Evolutionary conservation across 2,329 filamentous ascomycete genomes (phyloP), one percentile per base, ranked within the genome.

Genomic region (Fusarium buxicola): DNA sequence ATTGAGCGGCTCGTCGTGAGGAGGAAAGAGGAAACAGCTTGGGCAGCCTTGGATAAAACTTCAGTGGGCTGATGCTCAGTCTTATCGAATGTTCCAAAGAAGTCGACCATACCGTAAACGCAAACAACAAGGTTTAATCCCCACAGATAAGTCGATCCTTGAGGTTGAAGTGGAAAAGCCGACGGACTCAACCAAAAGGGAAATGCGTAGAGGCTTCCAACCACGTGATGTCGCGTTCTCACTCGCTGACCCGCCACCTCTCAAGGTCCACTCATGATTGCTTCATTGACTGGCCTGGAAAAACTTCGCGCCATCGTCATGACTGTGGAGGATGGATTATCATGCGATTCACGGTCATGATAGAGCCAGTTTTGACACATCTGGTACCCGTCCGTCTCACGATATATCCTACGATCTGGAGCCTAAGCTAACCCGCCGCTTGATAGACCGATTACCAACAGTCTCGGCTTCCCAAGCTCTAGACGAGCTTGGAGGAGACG

Each of bases 391-490:
- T 86, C 67, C 69, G 82, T 78, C 65, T 66, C 55, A 43, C 34
- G 36, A 48, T 47, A 12, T 18, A 47, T 39, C 27, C 21, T n/a
- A 48, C 39, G 11, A 52, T 45, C 16, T 13, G 8, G 47, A 55
- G 31, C 30, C 28, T 43, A 52, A 51, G 43, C 63, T 70, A 55
- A 66, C 64, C 7, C 25, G 28, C 25, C 24, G 18, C n/a, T n/a
- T n/a, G 40, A 27, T 67, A 93, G 90, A 94, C 78, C 87, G 91
- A 47, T 80, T 94, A 49, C 89, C 92, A 31, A 92, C 92, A 2
- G 82, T 94, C 44, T 92, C 90, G 15, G 92, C 91, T 27, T 90
- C 90, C 2, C 84, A 92, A 71, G 90, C 88, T 8, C 79, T 94
- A 39, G 82, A 89, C 56, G 82, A 86, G 21, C 77, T 91, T 39